Conservation (phyloP, 257 asterid genomes). For the Primulina huaijiensis region DNA sequence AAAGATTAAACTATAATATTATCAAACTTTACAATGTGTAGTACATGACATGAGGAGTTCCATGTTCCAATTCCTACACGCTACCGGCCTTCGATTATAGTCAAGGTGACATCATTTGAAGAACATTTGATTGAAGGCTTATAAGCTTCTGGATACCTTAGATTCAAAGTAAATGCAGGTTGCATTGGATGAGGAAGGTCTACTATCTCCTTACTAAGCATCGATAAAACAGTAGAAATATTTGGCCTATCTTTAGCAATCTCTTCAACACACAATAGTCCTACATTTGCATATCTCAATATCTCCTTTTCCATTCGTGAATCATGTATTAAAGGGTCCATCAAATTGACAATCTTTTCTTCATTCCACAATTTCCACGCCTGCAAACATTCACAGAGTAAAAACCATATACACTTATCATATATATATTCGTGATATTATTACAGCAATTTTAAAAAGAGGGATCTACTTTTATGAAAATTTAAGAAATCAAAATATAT, state of each 20-base stretch:
- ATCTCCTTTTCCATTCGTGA: constrained; percentile 19
- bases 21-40: neutral
- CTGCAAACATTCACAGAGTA: constrained; percentile 18
- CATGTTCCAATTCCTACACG: neutral
- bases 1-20: neutral
- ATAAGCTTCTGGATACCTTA: neutral
- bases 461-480: too few species aligned
- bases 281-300: constrained; percentile 40
- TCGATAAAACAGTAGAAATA: constrained; percentile 38
- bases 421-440: too few species aligned
- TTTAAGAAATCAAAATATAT: too few species aligned
- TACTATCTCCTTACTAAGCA: constrained; percentile 42
- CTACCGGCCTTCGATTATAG: constrained; percentile 25
- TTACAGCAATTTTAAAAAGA: too few species aligned
- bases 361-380: constrained; percentile 48
- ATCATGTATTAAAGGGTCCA: constrained; percentile 37
- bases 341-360: constrained; percentile 34
- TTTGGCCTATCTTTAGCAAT: constrained; percentile 44
- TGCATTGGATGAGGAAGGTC: constrained; percentile 38
- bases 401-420: too few species aligned
- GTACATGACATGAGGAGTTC: neutral
- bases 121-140: constrained; percentile 10
- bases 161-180: constrained; percentile 26
- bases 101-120: constrained; percentile 13
- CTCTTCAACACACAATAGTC: constrained; percentile 56